Base-by-base conservation (phyloP, 2,329 filamentous ascomycete genomes). In the Teratosphaeria gauchensis region DNA sequence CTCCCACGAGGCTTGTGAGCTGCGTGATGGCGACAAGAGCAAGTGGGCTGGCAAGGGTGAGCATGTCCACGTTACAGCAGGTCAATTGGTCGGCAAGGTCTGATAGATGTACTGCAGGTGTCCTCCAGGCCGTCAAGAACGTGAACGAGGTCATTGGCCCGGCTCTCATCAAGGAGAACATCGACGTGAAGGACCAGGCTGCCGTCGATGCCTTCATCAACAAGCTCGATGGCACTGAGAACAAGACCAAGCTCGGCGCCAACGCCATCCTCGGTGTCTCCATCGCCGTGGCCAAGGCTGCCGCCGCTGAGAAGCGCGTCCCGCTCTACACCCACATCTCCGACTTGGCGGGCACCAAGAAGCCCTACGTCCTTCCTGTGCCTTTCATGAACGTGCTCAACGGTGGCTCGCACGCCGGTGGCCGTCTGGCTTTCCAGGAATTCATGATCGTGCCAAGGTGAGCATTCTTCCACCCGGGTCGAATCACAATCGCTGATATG, bases 401-500 rank as follows among this genome's bases (percentile, higher is more conserved):
- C 71, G 81, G 81, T 66, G 88, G 94, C 68, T 97, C 92, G 72
- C 94, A 99, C 82, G 94, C 94, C 67, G 94, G 94, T 84, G 94
- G 94, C 73, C 90, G 92, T 75, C 85, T 83, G 67, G 80, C 81
- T 52, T 83, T 84, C 74, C 81, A 84, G 71, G 78, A 80, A 70
- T 80, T 80, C 75, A 80, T 80, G 78, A 78, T 80, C 61, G 78
- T 80, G 59, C 78, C 78, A 63, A 72, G 66, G 77, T 78, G 70
- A 68, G 75, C 38, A 32, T 38, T 38, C 12, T 24, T 32, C 56
- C 53, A 51, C 16, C 28, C 58, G 55, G 55, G 54, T 57, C 48
- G 61, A 56, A 65, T 69, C 33, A 68, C 57, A 35, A 51, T 59
- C 55, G 28, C 56, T 46, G 8, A 51, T 33, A 11, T 21, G 11